phyloP scores from a whole-genome alignment of 306 rosid species.

The Vachellia collinsii region DNA sequence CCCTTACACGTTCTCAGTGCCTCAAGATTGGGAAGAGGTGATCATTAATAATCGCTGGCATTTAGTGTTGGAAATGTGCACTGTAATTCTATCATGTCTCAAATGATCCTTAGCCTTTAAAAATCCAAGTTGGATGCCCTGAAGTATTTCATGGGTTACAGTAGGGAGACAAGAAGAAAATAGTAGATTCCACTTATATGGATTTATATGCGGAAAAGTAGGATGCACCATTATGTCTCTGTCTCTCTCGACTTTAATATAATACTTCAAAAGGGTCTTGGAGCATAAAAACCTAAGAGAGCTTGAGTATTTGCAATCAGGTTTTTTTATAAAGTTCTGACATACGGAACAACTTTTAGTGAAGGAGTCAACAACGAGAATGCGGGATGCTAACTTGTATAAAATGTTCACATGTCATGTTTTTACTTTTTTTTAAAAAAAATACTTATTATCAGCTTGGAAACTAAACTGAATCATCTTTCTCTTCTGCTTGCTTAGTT shows the following conservation, averaged over 20 bases:
- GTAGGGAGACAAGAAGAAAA: not conserved
- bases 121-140: not conserved
- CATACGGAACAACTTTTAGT: not conserved
- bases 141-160: not conserved
- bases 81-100: conserved; percentile 23
- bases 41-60: conserved; percentile 26
- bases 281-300: not conserved
- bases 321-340: not conserved
- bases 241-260: not conserved
- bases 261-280: not conserved
- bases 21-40: conserved; percentile 97
- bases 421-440: not conserved
- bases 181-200: not conserved
- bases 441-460: not conserved
- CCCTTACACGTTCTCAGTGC: conserved; percentile 82
- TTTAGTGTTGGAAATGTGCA: not conserved
- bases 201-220: not conserved
- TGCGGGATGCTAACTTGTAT: not conserved
- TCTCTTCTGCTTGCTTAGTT: conserved; percentile 1
- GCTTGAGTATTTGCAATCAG: not conserved
- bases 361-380: not conserved
- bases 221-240: not conserved
- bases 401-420: not conserved
- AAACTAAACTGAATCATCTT: not conserved
- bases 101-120: conserved; percentile 9